These are phyloP conservation scores for Paramecium sonneborni DNA, from an alignment of 73 alveolate species.

Conservation along the genomic window DNA sequence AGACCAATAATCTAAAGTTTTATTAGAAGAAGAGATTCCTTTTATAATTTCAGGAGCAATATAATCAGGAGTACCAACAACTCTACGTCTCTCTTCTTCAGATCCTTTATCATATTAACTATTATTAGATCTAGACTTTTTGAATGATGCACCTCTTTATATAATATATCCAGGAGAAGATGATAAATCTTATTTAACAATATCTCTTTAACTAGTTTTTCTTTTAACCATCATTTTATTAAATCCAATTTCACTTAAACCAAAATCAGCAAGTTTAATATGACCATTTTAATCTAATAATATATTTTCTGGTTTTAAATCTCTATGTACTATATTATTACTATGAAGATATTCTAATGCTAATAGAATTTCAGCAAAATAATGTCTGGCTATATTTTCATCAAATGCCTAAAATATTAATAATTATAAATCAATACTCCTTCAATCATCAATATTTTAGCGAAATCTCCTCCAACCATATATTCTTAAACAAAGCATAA, in stretches of 20 bases:
- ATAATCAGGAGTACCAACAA: slow-evolving; percentile 92
- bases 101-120: slow-evolving; percentile 32
- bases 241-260: slow-evolving; percentile 75
- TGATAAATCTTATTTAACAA: slow-evolving; percentile 3
- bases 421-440: neutral
- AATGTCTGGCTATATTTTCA: slow-evolving; percentile 79
- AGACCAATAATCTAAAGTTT: slow-evolving; percentile 64
- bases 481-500: slow-evolving; percentile 49
- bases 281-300: slow-evolving; percentile 83
- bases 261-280: slow-evolving; percentile 85
- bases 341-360: slow-evolving; percentile 82
- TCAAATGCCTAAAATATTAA: slow-evolving; percentile 72
- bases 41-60: slow-evolving; percentile 85
- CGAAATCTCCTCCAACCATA: slow-evolving; percentile 67
- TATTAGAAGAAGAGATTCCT: slow-evolving; percentile 55
- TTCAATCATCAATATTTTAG: slow-evolving; percentile 71
- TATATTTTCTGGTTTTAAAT: slow-evolving; percentile 86
- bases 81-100: slow-evolving; percentile 68
- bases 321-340: slow-evolving; percentile 83
- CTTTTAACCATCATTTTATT: slow-evolving; percentile 60
- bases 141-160: slow-evolving; percentile 36
- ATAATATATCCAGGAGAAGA: slow-evolving; percentile 33
- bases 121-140: neutral
- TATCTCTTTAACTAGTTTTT: slow-evolving; percentile 56
- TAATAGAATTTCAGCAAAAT: slow-evolving; percentile 80